Percentiles rank a stretch among this genome's conserved stretches.
Conservation (phyloP, 2,329 filamentous ascomycete species). For the Didymella pinodella region DNA sequence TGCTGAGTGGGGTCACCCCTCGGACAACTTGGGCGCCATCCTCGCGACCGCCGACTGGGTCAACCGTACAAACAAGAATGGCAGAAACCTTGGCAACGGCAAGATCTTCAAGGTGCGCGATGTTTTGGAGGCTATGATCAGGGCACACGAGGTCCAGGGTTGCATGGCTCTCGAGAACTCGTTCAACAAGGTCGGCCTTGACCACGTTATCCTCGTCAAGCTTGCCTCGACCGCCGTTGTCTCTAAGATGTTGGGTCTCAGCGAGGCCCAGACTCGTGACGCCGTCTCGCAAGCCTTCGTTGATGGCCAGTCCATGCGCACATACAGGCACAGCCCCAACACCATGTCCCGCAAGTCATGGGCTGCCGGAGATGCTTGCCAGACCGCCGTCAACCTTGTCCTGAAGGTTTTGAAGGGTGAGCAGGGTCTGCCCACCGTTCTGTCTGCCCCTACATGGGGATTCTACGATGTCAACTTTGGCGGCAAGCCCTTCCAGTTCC, state of each 20-base stretch:
- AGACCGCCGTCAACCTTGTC: slow-evolving; percentile 89
- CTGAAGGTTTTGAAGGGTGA: slow-evolving; percentile 93
- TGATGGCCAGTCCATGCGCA: slow-evolving; percentile 93
- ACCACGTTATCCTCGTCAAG: slow-evolving; percentile 98
- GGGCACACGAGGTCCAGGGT: slow-evolving; percentile 98
- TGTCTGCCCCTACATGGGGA: slow-evolving; percentile 92
- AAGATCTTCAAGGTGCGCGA: slow-evolving; percentile 90
- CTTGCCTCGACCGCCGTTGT: slow-evolving; percentile 94
- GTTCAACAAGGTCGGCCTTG: slow-evolving; percentile 97
- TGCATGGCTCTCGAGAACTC: slow-evolving; percentile 97
- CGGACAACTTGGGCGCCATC: slow-evolving; percentile 97
- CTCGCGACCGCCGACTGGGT: slow-evolving; percentile 97
- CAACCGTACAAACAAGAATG: slow-evolving; percentile 89
- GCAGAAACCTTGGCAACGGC: slow-evolving; percentile 72
- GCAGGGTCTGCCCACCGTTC: slow-evolving; percentile 87
- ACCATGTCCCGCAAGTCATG: slow-evolving; percentile 99
- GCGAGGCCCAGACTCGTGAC: slow-evolving; percentile 89
- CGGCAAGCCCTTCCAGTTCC: slow-evolving; percentile 90
- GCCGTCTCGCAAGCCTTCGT: slow-evolving; percentile 98
- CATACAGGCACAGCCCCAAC: slow-evolving; percentile 96
- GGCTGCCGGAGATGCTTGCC: slow-evolving; percentile 97
- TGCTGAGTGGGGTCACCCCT: slow-evolving; percentile 98
- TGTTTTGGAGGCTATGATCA: slow-evolving; percentile 96
- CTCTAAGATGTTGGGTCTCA: slow-evolving; percentile 91
- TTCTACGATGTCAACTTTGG: slow-evolving; percentile 99